These are phyloP conservation scores for Macrolepiota albuminosa DNA, from an alignment of 768 basidiomycete genomes.

Conservation along the genomic window DNA sequence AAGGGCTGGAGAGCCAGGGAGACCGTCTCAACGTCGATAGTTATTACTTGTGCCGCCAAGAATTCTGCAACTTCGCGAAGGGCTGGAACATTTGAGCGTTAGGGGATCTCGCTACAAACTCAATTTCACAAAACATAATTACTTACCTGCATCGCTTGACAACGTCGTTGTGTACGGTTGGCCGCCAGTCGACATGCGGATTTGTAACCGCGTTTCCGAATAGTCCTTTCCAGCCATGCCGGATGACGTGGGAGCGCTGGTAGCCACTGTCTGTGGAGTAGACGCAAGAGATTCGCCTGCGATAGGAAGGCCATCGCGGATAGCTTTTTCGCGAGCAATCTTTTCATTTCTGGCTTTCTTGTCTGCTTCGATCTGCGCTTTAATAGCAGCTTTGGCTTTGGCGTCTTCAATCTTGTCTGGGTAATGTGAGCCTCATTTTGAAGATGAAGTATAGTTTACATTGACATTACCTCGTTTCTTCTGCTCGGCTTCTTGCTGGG, in stretches of 20 bases:
- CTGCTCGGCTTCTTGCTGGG: conserved; percentile 77
- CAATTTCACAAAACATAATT: neutral
- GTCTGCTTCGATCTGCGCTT: conserved; percentile 93
- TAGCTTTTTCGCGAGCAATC: conserved; percentile 84
- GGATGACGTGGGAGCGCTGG: conserved; percentile 31
- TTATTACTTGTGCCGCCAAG: conserved; percentile 67
- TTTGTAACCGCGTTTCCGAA: conserved; percentile 85
- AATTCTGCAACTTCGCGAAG: conserved; percentile 85
- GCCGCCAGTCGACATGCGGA: conserved; percentile 78
- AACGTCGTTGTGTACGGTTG: conserved; percentile 78
- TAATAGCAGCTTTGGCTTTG: conserved; percentile 79
- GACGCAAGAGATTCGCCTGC: conserved; percentile 27
- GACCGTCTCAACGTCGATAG: conserved; percentile 74
- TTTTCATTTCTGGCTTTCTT: conserved; percentile 87
- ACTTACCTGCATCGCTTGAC: conserved; percentile 73
- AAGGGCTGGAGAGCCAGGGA: conserved; percentile 43
- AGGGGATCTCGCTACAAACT: neutral
- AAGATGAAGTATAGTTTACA: neutral
- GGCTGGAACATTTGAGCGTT: conserved; percentile 37
- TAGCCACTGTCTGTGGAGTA: conserved; percentile 17
- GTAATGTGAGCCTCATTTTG: neutral
- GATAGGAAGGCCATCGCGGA: conserved; percentile 67
- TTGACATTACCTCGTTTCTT: conserved; percentile 61
- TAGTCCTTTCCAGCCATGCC: conserved; percentile 67
- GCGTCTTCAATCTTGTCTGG: conserved; percentile 89